Base-by-base conservation (phyloP, 257 asterid species). In the Ballota nigra region DNA sequence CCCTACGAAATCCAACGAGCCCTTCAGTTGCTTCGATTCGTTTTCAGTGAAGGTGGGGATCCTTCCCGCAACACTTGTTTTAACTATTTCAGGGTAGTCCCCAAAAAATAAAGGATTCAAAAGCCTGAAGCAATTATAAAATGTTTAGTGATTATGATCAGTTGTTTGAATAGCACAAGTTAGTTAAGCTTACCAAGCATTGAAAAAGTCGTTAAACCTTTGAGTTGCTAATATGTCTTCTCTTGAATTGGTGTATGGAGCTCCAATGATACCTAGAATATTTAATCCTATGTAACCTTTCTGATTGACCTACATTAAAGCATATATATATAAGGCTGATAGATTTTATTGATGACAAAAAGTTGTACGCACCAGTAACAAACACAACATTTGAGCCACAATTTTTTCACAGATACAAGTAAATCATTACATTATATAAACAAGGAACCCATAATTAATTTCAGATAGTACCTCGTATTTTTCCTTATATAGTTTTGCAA, bases 41-140 rank as follows among this genome's bases (percentile, higher is more conserved):
- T 55, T 13, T 19, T 41, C 20, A 6, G 81, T 81, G 53, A 87
- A 68, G 70, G 55, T 71, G 13, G 93, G 90, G 9, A 85, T 53
- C 62, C 83, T 83, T 8, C 59, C 3, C 24, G 74, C 80, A 11
- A 72, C 87, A 22, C 63, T 75, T 38, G 33, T 74, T 63, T 81
- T 87, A 6, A 87, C 31, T 45, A 51, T 56, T 6, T 75, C 85
- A 10, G 93, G 93, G 71, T 87, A 87, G 69, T 87, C 93, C 70
- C 90, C 93, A 29, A 67, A 83, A 34, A 85, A 52, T 28, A 85
- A 43, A 5, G 93, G 88, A 75, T 80, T 52, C 29, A 85, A 53
- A 26, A 87, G 60, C 90, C 90, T 85, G 78, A 68, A 72, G 43
- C 6, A 55, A 34, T 29, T 57, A 52, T 8, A 36, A 36, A 36